phyloP scores from a whole-genome alignment of 768 basidiomycete species.

The Lactifluus volemus region DNA sequence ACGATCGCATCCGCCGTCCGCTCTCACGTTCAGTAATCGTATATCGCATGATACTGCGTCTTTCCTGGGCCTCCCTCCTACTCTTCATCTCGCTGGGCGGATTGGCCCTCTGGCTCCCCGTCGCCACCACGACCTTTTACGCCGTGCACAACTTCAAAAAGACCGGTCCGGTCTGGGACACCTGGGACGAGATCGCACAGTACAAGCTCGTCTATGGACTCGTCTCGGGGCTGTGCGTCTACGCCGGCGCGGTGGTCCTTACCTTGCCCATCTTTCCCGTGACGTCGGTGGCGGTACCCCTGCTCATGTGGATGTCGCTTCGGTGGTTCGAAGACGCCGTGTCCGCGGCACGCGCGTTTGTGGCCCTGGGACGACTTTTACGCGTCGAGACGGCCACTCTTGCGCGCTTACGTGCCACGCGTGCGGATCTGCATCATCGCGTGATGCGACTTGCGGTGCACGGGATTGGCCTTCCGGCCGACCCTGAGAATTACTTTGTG shows the following conservation, averaged over 20 bases:
- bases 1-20: constrained; percentile 72
- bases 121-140: constrained; percentile 62
- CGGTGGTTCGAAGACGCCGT: constrained; percentile 85
- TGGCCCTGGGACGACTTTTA: constrained; percentile 52
- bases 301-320: constrained; percentile 82
- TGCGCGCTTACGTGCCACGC: constrained; percentile 40
- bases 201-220: constrained; percentile 83
- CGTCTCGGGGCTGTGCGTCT: constrained; percentile 61
- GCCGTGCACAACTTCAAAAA: constrained; percentile 71
- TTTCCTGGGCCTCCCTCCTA: constrained; percentile 55
- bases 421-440: constrained; percentile 52
- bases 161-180: constrained; percentile 76
- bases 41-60: constrained; percentile 55
- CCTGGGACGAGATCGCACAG: constrained; percentile 85
- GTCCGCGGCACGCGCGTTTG: constrained; percentile 68
- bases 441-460: constrained; percentile 56
- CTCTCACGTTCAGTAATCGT: constrained; percentile 46
- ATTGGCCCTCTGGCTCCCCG: constrained; percentile 71
- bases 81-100: constrained; percentile 65
- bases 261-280: constrained; percentile 56
- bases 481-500: constrained; percentile 62
- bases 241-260: constrained; percentile 42
- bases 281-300: constrained; percentile 54
- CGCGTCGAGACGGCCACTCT: constrained; percentile 52
- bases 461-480: constrained; percentile 50